These are phyloP conservation scores for Mortierella sp. DNA, from an alignment of 371 early-diverging fungal genomes.

Conservation along the genomic window DNA sequence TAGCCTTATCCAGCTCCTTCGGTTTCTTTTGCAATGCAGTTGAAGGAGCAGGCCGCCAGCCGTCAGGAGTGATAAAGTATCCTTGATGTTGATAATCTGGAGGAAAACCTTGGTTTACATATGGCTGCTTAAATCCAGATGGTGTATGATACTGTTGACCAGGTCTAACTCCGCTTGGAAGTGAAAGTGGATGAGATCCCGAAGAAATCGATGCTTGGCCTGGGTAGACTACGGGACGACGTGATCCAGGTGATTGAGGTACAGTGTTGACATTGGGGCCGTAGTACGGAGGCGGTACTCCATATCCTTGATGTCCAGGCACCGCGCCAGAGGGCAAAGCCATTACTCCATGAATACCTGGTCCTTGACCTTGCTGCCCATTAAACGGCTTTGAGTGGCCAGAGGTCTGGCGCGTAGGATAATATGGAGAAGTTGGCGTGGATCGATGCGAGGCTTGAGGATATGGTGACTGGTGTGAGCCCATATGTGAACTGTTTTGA, in stretches of 20 bases:
- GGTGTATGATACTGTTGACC: constrained; percentile 12
- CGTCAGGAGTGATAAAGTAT: constrained; percentile 23
- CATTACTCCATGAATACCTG: constrained; percentile 15
- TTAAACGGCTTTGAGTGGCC: constrained; percentile 18
- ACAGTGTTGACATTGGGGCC: constrained; percentile 2
- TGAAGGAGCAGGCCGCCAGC: constrained; percentile 31
- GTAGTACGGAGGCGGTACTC: constrained; percentile 22
- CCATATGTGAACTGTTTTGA: constrained; percentile 9
- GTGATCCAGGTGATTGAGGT: constrained; percentile 22
- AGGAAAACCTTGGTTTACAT: constrained; percentile 17
- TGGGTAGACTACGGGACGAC: constrained; percentile 20
- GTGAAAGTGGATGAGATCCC: constrained; percentile 13
- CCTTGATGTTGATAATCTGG: constrained; percentile 26
- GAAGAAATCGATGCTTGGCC: constrained; percentile 10
- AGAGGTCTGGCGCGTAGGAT: constrained; percentile 13
- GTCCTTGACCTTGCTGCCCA: constrained; percentile 36
- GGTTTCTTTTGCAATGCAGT: constrained; percentile 59
- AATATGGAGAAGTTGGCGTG: constrained; percentile 22
- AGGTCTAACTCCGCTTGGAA: constrained; percentile 11
- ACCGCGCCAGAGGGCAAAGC: constrained; percentile 9
- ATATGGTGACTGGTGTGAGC: constrained; percentile 11
- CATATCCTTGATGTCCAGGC: constrained; percentile 17
- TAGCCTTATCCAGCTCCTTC: constrained; percentile 61
- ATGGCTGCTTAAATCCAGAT: constrained; percentile 25
- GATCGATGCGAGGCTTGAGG: constrained; percentile 23